Evolutionary conservation across 371 early-diverging fungal species (phyloP).

Genomic region (Mortierella sp.): DNA sequence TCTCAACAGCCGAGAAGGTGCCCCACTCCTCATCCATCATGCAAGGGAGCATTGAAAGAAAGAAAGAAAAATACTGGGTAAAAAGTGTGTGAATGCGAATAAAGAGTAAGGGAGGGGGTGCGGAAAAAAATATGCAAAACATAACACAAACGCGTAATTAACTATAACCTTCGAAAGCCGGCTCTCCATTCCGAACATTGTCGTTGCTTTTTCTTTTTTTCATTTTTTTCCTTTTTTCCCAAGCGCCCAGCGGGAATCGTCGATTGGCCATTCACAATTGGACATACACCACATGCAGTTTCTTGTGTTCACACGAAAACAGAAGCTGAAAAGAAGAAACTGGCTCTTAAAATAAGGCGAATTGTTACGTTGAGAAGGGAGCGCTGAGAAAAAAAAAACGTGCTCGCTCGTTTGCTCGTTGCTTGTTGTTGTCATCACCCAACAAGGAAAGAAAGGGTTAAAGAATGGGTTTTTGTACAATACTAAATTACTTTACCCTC

Average conservation of each 20-base stretch:
- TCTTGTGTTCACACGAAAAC: neutral
- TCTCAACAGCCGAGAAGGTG: neutral
- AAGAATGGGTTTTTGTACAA: neutral
- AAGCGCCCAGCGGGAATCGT: too few relatives aligned
- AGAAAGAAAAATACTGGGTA: neutral
- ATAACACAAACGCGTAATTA: neutral
- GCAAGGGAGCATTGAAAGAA: neutral
- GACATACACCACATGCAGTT: neutral
- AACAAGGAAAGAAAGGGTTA: neutral
- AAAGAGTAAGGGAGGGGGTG: neutral
- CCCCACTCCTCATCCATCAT: neutral
- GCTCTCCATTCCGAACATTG: constrained; percentile 2
- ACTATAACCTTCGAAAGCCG: neutral
- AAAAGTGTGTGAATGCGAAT: neutral
- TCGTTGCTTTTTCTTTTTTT: neutral
- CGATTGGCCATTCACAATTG: neutral
- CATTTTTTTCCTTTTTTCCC: neutral
- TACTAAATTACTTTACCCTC: neutral
- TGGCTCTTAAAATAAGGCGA: neutral
- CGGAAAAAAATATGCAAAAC: neutral
- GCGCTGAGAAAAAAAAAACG: neutral
- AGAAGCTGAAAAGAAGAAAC: neutral
- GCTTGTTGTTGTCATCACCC: neutral
- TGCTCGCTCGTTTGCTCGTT: neutral
- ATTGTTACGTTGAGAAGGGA: neutral